Percentiles rank a stretch among this genome's conserved stretches.
phyloP scores from a whole-genome alignment of 345 rosid species.

The Trapa bicornis region DNA sequence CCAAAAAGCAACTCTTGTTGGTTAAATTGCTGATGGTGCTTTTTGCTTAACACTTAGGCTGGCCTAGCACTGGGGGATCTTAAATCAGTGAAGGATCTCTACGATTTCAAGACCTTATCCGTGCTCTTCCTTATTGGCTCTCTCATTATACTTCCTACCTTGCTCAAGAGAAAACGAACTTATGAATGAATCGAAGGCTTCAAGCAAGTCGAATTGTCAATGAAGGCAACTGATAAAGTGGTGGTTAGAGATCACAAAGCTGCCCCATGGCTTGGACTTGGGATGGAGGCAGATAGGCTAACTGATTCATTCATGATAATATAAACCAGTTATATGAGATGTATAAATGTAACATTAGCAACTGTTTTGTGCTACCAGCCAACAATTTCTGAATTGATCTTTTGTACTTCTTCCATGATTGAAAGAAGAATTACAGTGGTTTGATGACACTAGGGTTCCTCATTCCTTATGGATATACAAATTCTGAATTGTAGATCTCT shows the following conservation, averaged over 20 bases:
- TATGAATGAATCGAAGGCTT: neutral
- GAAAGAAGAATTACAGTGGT: no score
- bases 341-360: no score
- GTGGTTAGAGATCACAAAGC: neutral
- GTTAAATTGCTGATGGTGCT: neutral
- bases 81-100: constrained; percentile 14
- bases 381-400: no score
- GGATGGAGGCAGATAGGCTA: neutral
- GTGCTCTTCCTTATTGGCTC: no score
- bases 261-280: neutral
- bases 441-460: no score
- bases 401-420: no score
- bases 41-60: constrained; percentile 31
- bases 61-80: constrained; percentile 86
- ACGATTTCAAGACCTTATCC: neutral
- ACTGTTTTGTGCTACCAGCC: no score
- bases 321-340: neutral
- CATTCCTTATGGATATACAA: no score
- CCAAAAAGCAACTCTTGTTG: neutral
- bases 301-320: neutral
- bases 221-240: neutral
- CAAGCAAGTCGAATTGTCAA: neutral
- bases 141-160: no score
- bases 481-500: no score
- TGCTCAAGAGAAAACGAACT: no score